Evolutionary conservation across 2,329 filamentous ascomycete species (phyloP).

Genomic region (Elsinoe australis): DNA sequence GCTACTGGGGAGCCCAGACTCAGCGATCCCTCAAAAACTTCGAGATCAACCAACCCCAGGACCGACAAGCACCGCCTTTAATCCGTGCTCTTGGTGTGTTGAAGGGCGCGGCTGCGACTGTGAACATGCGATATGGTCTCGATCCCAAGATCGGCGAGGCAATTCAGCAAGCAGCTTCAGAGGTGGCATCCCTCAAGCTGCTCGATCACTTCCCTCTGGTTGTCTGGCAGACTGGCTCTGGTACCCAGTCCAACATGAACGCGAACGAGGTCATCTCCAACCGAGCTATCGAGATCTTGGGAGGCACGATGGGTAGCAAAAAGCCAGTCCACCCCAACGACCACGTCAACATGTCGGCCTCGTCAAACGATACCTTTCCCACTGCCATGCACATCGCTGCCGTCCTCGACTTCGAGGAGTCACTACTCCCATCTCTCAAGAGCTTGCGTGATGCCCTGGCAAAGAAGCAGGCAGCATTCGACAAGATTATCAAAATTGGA

Average conservation of each 20-base stretch:
- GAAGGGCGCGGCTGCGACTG: conserved; percentile 90
- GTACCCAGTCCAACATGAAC: conserved; percentile 99
- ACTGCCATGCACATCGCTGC: conserved; percentile 99
- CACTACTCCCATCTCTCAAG: conserved; percentile 73
- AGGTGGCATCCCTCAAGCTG: conserved; percentile 90
- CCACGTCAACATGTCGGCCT: conserved; percentile 98
- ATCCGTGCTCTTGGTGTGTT: conserved; percentile 92
- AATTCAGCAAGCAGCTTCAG: conserved; percentile 87
- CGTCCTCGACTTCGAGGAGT: conserved; percentile 82
- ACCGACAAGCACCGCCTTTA: conserved; percentile 92
- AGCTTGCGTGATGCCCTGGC: conserved; percentile 78
- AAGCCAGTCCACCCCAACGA: conserved; percentile 99
- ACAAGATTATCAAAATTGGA: conserved; percentile 97
- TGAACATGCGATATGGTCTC: conserved; percentile 92
- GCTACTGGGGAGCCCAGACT: conserved; percentile 96
- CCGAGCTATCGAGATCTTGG: conserved; percentile 94
- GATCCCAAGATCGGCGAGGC: conserved; percentile 85
- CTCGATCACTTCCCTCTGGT: conserved; percentile 96
- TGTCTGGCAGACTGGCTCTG: conserved; percentile 98
- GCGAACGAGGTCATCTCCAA: conserved; percentile 99
- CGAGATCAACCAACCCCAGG: conserved; percentile 97
- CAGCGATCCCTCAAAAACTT: conserved; percentile 96
- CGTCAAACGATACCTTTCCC: conserved; percentile 98
- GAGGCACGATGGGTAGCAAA: conserved; percentile 89
- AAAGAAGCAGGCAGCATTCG: conserved; percentile 80